These are phyloP conservation scores for Globisporangium carolinianum DNA, from an alignment of 352 stramenopile genomes.

Conservation along the genomic window DNA sequence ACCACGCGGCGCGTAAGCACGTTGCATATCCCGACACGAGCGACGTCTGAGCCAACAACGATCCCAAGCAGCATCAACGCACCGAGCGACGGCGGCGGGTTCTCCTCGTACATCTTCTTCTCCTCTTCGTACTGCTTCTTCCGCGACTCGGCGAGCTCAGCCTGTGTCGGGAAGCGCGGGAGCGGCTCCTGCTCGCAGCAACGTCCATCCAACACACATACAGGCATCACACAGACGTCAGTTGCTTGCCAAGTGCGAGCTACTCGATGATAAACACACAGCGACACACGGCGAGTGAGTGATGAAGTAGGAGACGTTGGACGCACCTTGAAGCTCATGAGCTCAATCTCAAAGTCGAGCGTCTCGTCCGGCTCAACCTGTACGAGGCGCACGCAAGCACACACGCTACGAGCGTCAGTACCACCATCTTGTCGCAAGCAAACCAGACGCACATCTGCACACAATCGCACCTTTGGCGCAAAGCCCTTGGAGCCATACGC, in stretches of 20 bases:
- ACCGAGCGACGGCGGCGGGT: slow-evolving; percentile 75
- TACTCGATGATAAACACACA: not conserved
- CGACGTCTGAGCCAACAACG: not conserved
- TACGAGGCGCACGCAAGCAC: not conserved
- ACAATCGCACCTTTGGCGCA: slow-evolving; percentile 47
- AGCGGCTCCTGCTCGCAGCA: slow-evolving; percentile 41
- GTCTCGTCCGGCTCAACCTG: slow-evolving; percentile 79
- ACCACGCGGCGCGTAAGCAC: not conserved
- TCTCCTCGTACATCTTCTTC: slow-evolving; percentile 80
- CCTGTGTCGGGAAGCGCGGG: slow-evolving; percentile 77
- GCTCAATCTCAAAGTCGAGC: slow-evolving; percentile 84
- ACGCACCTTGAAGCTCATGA: slow-evolving; percentile 64
- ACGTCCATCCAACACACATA: not conserved
- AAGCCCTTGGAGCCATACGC: slow-evolving; percentile 73
- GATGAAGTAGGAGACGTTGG: not conserved
- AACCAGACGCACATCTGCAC: too few relatives aligned
- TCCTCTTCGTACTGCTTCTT: slow-evolving; percentile 81
- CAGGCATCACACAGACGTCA: not conserved
- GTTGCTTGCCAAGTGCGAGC: too few relatives aligned
- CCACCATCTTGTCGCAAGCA: too few relatives aligned
- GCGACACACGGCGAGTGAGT: not conserved
- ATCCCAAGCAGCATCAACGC: slow-evolving; percentile 4
- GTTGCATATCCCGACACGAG: not conserved
- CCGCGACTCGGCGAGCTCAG: slow-evolving; percentile 73
- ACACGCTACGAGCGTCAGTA: too few relatives aligned